These are phyloP conservation scores for Globisporangium spiculum DNA, from an alignment of 352 stramenopile species.

Conservation along the genomic window DNA sequence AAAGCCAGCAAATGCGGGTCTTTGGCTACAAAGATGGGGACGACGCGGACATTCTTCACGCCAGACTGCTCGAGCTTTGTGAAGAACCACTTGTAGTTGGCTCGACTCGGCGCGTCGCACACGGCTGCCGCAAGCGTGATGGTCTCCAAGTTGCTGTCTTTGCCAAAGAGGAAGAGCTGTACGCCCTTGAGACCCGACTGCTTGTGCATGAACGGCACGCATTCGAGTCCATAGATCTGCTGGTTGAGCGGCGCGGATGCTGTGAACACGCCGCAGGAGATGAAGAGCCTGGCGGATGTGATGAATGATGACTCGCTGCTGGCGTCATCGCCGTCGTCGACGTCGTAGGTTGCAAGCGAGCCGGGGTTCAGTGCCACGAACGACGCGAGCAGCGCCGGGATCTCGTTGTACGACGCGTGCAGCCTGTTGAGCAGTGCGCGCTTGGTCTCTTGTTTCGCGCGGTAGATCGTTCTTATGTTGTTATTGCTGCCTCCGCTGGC, in stretches of 20 bases:
- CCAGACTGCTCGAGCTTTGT: not conserved
- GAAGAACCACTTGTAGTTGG: not conserved
- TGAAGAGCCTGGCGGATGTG: not conserved
- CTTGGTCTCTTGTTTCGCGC: not conserved
- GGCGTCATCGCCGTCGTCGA: not conserved
- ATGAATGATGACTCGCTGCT: not conserved
- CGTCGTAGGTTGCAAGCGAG: not conserved
- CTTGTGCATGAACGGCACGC: not conserved
- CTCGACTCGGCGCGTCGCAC: not conserved
- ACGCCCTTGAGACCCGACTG: not conserved
- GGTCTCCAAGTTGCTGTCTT: not conserved
- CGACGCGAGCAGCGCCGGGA: not conserved
- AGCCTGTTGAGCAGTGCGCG: not conserved
- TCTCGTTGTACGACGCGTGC: not conserved
- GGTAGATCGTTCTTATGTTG: not conserved
- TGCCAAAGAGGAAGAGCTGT: not conserved
- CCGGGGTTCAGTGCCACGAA: not conserved
- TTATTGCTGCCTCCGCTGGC: not conserved
- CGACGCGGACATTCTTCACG: not conserved
- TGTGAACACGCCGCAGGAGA: not conserved
- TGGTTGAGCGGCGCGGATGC: not conserved
- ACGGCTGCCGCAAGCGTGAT: not conserved
- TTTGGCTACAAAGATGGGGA: not conserved
- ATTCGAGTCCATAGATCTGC: not conserved
- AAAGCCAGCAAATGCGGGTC: not conserved